A percentile compares a stretch with the other conserved stretches of the same genome.
These are phyloP conservation scores for Fusarium incarnatum DNA, from an alignment of 2,329 filamentous ascomycete genomes.

Conservation along the genomic window DNA sequence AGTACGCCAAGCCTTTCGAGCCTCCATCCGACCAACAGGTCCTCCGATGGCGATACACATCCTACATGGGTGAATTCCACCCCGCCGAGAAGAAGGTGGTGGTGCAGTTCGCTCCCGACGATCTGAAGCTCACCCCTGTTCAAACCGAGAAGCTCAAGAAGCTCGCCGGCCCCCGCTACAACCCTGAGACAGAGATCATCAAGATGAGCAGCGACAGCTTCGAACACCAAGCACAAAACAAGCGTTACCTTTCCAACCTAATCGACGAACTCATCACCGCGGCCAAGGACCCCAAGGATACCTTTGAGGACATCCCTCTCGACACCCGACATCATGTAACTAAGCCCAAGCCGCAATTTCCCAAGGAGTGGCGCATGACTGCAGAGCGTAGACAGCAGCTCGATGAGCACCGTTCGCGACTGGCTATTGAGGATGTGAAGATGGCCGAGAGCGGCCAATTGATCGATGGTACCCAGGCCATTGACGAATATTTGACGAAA, in stretches of 20 bases:
- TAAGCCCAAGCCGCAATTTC: constrained; percentile 77
- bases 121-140: constrained; percentile 74
- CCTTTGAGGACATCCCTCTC: constrained; percentile 88
- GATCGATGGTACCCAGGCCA: constrained; percentile 67
- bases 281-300: constrained; percentile 82
- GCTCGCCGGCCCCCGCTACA: constrained; percentile 85
- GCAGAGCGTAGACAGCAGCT: constrained; percentile 74
- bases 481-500: constrained; percentile 55
- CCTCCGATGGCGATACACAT: constrained; percentile 95
- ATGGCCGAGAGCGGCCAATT: constrained; percentile 65
- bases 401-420: constrained; percentile 66
- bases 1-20: constrained; percentile 84
- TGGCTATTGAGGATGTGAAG: constrained; percentile 65
- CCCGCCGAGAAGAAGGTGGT: constrained; percentile 95
- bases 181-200: constrained; percentile 82
- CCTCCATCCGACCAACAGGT: constrained; percentile 75
- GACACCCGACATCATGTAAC: constrained; percentile 87
- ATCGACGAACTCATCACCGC: constrained; percentile 78
- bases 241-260: constrained; percentile 87
- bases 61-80: constrained; percentile 93
- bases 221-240: constrained; percentile 93
- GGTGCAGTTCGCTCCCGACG: constrained; percentile 83
- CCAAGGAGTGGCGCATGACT: constrained; percentile 84
- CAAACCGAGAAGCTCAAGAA: constrained; percentile 88
- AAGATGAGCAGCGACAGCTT: constrained; percentile 94